These are phyloP conservation scores for Pterocarpus macrocarpus DNA, from an alignment of 306 rosid genomes.

Conservation along the genomic window DNA sequence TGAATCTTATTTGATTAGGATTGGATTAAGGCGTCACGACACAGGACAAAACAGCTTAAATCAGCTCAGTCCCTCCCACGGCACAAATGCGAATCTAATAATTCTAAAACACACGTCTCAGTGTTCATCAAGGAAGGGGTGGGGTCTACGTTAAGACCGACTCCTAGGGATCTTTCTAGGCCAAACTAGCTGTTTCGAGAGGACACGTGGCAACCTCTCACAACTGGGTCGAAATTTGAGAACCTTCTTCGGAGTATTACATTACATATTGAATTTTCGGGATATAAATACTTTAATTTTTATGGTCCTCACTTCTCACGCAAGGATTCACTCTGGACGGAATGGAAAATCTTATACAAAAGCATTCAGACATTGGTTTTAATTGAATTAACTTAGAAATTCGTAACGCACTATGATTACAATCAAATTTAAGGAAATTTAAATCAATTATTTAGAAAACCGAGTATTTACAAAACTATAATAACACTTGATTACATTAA, in stretches of 20 bases:
- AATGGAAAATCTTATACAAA: neutral
- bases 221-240: neutral
- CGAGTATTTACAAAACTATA: neutral
- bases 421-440: neutral
- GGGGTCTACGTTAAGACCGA: conserved; percentile 52
- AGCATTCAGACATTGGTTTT: neutral
- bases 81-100: conserved; percentile 3
- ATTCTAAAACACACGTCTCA: conserved; percentile 13
- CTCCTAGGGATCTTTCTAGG: conserved; percentile 49
- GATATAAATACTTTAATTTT: neutral
- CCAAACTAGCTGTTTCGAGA: conserved; percentile 48
- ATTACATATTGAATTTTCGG: no score
- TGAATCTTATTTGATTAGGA: conserved; percentile 17
- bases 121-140: neutral
- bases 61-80: conserved; percentile 1
- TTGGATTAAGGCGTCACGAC: neutral
- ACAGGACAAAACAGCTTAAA: neutral
- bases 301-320: neutral
- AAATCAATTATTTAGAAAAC: neutral
- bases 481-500: neutral
- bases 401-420: neutral
- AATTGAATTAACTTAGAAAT: neutral
- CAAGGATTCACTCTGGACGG: neutral
- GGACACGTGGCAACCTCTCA: conserved; percentile 55
- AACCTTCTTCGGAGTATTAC: conserved; percentile 27